Conservation (phyloP, 73 alveolate genomes). For the Paramecium tetraurelia region DNA sequence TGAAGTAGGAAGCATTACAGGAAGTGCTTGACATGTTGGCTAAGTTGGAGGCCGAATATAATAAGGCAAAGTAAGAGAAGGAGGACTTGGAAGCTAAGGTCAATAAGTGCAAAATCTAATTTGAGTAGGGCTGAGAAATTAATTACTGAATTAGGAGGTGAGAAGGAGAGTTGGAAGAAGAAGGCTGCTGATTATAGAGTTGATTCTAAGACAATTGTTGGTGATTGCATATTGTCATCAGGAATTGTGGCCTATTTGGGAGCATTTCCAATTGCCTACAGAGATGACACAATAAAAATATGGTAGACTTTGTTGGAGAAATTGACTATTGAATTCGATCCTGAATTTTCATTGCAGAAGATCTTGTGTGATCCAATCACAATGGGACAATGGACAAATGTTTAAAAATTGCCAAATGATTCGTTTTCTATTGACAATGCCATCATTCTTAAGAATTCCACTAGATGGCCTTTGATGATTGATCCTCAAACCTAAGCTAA, state of each 20-base stretch:
- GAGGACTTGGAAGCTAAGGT: constrained; percentile 92
- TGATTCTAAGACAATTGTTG: constrained; percentile 88
- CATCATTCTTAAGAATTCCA: constrained; percentile 92
- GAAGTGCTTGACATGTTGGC: constrained; percentile 82
- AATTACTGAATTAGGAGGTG: constrained; percentile 97
- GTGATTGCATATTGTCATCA: constrained; percentile 97
- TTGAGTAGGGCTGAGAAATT: constrained; percentile 97
- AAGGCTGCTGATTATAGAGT: constrained; percentile 74
- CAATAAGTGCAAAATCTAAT: constrained; percentile 91
- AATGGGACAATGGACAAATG: constrained; percentile 96
- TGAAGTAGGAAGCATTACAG: constrained; percentile 85
- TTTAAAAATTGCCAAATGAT: constrained; percentile 93
- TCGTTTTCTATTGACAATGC: constrained; percentile 98
- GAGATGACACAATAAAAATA: constrained; percentile 90
- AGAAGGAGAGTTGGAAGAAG: constrained; percentile 93
- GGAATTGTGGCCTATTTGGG: constrained; percentile 99
- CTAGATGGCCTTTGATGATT: constrained; percentile 99
- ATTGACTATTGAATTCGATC: constrained; percentile 68
- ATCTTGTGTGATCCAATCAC: constrained; percentile 97
- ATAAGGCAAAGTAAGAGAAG: constrained; percentile 92
- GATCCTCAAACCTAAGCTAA: constrained; percentile 99
- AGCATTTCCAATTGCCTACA: constrained; percentile 93
- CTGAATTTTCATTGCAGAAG: constrained; percentile 74
- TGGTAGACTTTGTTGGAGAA: constrained; percentile 83
- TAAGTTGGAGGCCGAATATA: constrained; percentile 89